Percentiles rank a stretch among this genome's conserved stretches.
These are phyloP conservation scores for Mitragyna speciosa DNA, from an alignment of 257 asterid species.

Conservation along the genomic window DNA sequence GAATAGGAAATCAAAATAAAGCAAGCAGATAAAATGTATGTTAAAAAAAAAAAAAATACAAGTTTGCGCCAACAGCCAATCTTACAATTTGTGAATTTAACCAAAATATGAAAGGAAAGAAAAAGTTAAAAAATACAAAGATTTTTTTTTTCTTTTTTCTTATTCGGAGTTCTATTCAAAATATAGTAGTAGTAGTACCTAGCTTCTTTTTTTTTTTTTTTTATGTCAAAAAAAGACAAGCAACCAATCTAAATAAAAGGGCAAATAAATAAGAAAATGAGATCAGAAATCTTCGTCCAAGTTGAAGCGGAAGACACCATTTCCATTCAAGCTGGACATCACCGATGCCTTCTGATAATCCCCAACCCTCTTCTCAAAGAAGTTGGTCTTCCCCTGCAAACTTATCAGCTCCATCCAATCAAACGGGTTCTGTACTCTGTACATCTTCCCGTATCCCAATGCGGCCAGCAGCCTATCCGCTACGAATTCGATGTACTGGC, in stretches of 20 bases:
- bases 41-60: neutral
- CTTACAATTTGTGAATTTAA: neutral
- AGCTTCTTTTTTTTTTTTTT: too few relatives aligned
- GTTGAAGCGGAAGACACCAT: constrained; percentile 53
- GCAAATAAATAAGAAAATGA: too few relatives aligned
- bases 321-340: constrained; percentile 64
- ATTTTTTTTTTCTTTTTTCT: neutral
- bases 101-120: neutral
- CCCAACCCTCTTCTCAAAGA: constrained; percentile 95
- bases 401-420: constrained; percentile 99
- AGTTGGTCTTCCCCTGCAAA: constrained; percentile 90
- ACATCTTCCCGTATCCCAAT: constrained; percentile 65
- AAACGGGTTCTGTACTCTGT: constrained; percentile 65
- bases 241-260: too few relatives aligned
- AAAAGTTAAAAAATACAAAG: too few relatives aligned
- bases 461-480: constrained; percentile 73
- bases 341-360: constrained; percentile 92
- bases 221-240: too few relatives aligned
- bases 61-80: neutral
- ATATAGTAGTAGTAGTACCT: too few relatives aligned
- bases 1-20: too few relatives aligned
- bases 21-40: too few relatives aligned
- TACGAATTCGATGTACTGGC: constrained; percentile 76
- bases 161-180: too few relatives aligned
- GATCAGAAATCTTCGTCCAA: constrained; percentile 79